Percentiles rank a stretch among this genome's conserved stretches.
These are phyloP conservation scores for Talinum fruticosum DNA, from an alignment of 148 eudicot species.

Conservation along the genomic window DNA sequence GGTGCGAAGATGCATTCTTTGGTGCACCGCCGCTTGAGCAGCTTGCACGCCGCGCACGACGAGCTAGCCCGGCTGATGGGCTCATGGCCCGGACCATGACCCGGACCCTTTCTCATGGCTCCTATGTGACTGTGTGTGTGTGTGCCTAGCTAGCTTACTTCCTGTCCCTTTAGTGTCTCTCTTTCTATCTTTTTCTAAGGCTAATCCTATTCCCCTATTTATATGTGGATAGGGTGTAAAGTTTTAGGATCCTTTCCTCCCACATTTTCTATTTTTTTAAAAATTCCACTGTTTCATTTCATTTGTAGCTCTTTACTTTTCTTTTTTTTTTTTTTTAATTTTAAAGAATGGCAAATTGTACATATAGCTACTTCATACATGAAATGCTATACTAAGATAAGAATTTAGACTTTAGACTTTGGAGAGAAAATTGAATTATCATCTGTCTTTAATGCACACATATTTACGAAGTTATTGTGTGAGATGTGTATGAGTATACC, in stretches of 20 bases:
- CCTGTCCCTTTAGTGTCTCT: background rate
- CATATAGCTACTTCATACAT: too few species aligned
- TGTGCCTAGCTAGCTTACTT: background rate
- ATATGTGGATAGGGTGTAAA: background rate
- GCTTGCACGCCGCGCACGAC: constrained; percentile 87
- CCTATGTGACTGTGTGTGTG: background rate
- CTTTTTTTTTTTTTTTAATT: too few species aligned
- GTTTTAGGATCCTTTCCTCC: background rate
- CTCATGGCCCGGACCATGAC: constrained; percentile 34
- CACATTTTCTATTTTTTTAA: too few species aligned
- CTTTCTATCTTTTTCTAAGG: background rate
- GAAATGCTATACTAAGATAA: too few species aligned
- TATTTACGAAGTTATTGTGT: too few species aligned
- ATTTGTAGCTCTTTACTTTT: too few species aligned
- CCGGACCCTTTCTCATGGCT: background rate
- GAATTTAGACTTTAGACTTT: too few species aligned
- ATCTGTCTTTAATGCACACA: too few species aligned
- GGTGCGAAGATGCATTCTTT: constrained; percentile 67
- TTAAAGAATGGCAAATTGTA: too few species aligned
- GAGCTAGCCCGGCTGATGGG: constrained; percentile 48
- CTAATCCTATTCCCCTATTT: background rate
- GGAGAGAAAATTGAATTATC: too few species aligned
- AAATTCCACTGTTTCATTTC: too few species aligned
- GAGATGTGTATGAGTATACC: too few species aligned
- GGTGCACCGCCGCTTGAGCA: constrained; percentile 64